Base-by-base conservation (phyloP, 441 rosid genomes). In the Breynia disticha region DNA sequence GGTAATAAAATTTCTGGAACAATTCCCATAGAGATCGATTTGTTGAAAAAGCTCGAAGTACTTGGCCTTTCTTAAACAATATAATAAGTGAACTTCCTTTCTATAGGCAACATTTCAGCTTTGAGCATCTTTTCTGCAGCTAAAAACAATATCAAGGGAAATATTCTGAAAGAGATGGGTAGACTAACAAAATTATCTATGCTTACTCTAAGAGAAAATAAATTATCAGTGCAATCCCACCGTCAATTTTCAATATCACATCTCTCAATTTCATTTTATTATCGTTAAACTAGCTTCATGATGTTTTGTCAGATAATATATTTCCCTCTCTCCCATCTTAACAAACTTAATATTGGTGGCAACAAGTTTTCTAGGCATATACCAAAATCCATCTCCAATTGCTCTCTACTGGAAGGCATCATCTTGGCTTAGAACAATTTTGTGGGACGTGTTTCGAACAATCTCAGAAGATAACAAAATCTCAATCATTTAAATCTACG, bases 91-190 rank as follows among this genome's bases (percentile, higher is more conserved):
- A n/a, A 8, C 47, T 54, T 10, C 72, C 67, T 4, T 13, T 62
- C 56, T 22, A 12, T 62, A 1, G 62, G 67, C 15, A 68, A 58
- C 42, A 17, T 50, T 15, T 32, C 68, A 4, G 59, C 53, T 16
- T 48, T 68, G 1, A 7, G 18, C 1, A 0, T 0, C 3, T 3
- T 63, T 20, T 52, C 48, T 6, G 7, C 21, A 3, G 4, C 42
- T 5, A 6, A 2, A 1, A 68, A 67, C 54, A 1, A 14, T 16
- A 42, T 67, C 0, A 21, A 14, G 20, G 65, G 65, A 10, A 49
- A 8, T 15, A 45, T 63, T 28, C 72, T 65, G 4, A 43, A 22
- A 7, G 10, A 22, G 11, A 38, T 62, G 1, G 50, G 50, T 2
- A 16, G 16, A 21, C 42, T 48, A 20, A 38, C 50, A 16, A 20